Conservation (phyloP, 2,329 filamentous ascomycete species). For the Trematosphaeria pertusa region DNA sequence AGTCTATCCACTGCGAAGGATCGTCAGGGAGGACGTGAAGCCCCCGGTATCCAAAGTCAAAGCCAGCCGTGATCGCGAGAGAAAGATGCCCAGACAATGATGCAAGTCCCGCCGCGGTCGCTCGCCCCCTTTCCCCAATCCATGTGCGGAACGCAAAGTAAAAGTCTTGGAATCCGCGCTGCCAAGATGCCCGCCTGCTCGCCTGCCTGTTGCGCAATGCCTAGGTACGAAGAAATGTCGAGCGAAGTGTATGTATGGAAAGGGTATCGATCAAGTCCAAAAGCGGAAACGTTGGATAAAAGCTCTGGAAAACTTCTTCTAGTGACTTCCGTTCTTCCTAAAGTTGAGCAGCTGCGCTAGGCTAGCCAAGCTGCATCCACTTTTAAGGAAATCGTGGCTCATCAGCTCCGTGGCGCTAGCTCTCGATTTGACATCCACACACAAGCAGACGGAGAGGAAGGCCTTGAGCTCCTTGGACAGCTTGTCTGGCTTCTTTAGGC, state of each 20-base stretch:
- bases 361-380: constrained; percentile 82
- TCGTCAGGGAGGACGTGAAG: no score
- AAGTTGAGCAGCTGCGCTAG: constrained; percentile 88
- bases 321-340: constrained; percentile 69
- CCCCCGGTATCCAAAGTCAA: no score
- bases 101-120: no score
- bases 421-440: constrained; percentile 93
- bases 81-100: no score
- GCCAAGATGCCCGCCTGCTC: no score
- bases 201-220: not conserved
- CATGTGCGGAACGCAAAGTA: no score
- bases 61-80: no score
- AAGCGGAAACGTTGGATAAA: constrained; percentile 4
- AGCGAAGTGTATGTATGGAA: not conserved
- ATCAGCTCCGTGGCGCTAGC: constrained; percentile 90
- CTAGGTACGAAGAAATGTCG: constrained; percentile 2
- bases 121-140: no score
- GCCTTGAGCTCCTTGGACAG: constrained; percentile 97
- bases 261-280: constrained; percentile 14
- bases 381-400: constrained; percentile 91
- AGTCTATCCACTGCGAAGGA: no score
- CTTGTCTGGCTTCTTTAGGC: constrained; percentile 98
- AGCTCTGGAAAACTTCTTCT: constrained; percentile 18
- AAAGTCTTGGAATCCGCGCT: no score
- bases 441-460: constrained; percentile 94